phyloP scores from a whole-genome alignment of 2,329 filamentous ascomycete species.

The Teratosphaeriaceae sp. region DNA sequence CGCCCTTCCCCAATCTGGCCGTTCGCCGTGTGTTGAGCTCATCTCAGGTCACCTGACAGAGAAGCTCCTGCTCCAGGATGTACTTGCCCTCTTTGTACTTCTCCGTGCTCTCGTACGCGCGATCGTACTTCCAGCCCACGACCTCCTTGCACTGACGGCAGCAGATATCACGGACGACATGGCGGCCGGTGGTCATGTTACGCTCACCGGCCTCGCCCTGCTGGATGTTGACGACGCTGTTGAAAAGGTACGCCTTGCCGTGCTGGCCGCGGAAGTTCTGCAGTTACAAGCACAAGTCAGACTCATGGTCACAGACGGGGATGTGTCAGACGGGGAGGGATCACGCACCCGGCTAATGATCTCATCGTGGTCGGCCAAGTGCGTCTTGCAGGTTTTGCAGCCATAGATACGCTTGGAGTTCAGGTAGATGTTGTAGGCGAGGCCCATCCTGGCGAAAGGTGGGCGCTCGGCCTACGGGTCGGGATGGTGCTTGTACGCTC shows the following conservation, averaged over 20 bases:
- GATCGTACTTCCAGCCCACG: constrained; percentile 99
- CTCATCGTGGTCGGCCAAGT: constrained; percentile 90
- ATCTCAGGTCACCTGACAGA: constrained; percentile 67
- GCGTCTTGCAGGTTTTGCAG: constrained; percentile 90
- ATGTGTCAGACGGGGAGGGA: too few relatives aligned
- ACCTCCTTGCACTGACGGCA: constrained; percentile 88
- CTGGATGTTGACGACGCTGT: constrained; percentile 85
- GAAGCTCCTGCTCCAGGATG: constrained; percentile 85
- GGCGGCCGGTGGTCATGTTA: constrained; percentile 94
- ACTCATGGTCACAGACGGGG: too few relatives aligned
- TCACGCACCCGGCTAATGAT: constrained; percentile 80
- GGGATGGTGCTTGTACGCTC: constrained; percentile 1
- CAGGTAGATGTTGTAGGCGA: constrained; percentile 50
- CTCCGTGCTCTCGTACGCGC: constrained; percentile 83
- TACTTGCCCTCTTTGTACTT: constrained; percentile 99
- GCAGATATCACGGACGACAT: constrained; percentile 87
- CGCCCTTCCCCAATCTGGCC: too few relatives aligned
- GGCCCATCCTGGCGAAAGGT: constrained; percentile 21
- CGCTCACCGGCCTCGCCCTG: constrained; percentile 81
- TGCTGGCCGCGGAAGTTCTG: constrained; percentile 98
- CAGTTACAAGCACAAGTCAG: constrained; percentile 6
- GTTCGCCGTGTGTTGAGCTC: too few relatives aligned
- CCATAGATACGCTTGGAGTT: constrained; percentile 71
- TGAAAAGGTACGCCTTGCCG: constrained; percentile 96
- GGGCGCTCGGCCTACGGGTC: constrained; percentile 12